A percentile compares a stretch with the other conserved stretches of the same genome.
Evolutionary conservation across 352 stramenopile species (phyloP).

Genomic region (Elongisporangium senticosum): DNA sequence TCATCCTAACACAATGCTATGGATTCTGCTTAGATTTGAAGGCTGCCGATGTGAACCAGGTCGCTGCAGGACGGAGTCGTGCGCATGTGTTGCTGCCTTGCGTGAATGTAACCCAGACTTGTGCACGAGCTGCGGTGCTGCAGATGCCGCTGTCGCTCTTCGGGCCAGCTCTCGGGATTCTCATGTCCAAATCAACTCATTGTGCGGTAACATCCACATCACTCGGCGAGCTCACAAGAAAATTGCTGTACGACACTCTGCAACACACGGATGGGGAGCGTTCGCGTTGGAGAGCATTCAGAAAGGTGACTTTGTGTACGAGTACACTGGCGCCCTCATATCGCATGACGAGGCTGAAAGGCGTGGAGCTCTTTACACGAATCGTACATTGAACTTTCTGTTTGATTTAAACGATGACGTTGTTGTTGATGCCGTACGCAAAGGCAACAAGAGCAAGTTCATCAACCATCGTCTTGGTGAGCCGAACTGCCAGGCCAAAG

Average conservation of each 20-base stretch:
- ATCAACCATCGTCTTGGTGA: slow-evolving; percentile 61
- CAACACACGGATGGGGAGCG: slow-evolving; percentile 46
- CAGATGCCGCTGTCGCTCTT: slow-evolving; percentile 29
- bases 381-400: slow-evolving; percentile 76
- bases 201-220: not conserved
- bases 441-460: slow-evolving; percentile 91
- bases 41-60: slow-evolving; percentile 35
- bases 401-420: slow-evolving; percentile 90
- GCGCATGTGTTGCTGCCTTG: slow-evolving; percentile 41
- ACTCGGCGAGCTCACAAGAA: slow-evolving; percentile 16
- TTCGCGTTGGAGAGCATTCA: slow-evolving; percentile 40
- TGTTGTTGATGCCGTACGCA: slow-evolving; percentile 82
- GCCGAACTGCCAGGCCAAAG: slow-evolving; percentile 73
- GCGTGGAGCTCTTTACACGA: slow-evolving; percentile 75
- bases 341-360: slow-evolving; percentile 59
- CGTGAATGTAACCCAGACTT: slow-evolving; percentile 59
- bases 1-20: not conserved
- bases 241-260: slow-evolving; percentile 37
- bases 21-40: slow-evolving; percentile 27
- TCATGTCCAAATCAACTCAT: not conserved
- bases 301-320: slow-evolving; percentile 49
- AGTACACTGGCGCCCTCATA: slow-evolving; percentile 50
- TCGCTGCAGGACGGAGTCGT: slow-evolving; percentile 40
- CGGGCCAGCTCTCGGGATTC: not conserved
- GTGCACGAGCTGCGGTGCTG: slow-evolving; percentile 38